phyloP scores from a whole-genome alignment of 208 protist genomes.

The Trichomonas vaginalis region DNA sequence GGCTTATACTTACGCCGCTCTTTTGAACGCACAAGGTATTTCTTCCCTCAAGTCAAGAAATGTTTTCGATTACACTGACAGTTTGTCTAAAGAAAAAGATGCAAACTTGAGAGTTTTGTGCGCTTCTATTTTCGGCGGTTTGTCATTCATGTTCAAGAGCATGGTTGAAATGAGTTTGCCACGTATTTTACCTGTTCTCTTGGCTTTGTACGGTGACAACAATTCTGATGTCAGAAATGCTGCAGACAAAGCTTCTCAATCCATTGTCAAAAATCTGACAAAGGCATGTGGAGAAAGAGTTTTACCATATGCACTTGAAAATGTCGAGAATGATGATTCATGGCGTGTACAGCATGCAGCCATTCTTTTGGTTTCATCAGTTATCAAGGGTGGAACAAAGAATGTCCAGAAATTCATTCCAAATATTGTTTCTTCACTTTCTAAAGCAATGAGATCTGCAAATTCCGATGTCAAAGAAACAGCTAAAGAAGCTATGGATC shows the following conservation, averaged over 20 bases:
- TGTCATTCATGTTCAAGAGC: not conserved
- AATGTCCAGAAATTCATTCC: not conserved
- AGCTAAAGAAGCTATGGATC: not conserved
- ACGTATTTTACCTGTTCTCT: not conserved
- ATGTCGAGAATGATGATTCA: constrained; percentile 9
- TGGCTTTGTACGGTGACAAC: not conserved
- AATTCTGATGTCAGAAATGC: not conserved
- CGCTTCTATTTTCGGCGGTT: not conserved
- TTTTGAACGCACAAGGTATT: not conserved
- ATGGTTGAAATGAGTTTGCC: not conserved
- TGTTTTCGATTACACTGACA: not conserved
- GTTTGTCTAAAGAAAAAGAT: not conserved
- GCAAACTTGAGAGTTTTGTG: not conserved
- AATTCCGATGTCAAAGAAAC: not conserved
- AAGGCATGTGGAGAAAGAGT: not conserved
- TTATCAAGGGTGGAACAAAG: not conserved
- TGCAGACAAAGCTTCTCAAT: not conserved
- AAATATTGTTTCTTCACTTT: not conserved
- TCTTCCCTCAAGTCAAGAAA: not conserved
- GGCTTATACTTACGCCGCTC: not conserved
- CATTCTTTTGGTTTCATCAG: not conserved
- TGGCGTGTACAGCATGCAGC: not conserved
- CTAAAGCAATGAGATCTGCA: not conserved
- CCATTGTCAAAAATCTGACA: not conserved
- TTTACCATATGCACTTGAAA: not conserved